Evolutionary conservation across 2,329 filamentous ascomycete species (phyloP).

Genomic region (Botrytis deweyae): DNA sequence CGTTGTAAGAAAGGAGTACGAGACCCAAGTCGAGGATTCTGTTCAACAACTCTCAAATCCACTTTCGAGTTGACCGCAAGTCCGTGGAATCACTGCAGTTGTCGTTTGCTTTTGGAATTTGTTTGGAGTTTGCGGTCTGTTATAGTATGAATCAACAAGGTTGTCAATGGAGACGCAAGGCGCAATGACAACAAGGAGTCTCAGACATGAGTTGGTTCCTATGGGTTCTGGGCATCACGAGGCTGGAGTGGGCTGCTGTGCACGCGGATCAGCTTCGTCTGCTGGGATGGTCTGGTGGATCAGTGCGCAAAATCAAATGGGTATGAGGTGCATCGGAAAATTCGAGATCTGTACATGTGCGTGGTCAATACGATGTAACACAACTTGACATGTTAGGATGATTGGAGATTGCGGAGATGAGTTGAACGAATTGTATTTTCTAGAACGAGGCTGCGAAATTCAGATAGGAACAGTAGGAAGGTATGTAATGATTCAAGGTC

Average conservation of each 20-base stretch:
- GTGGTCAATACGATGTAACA: constrained; percentile 12
- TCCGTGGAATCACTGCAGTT: not conserved
- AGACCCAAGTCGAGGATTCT: not conserved
- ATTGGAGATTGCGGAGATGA: not conserved
- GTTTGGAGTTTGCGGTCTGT: not conserved
- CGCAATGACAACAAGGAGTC: not conserved
- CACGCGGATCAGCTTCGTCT: constrained; percentile 8
- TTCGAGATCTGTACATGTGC: constrained; percentile 15
- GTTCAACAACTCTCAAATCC: not conserved
- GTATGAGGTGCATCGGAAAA: constrained; percentile 2
- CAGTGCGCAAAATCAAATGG: constrained; percentile 8
- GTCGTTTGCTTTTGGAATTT: not conserved
- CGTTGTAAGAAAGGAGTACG: not conserved
- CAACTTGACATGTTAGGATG: not conserved
- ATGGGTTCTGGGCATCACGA: constrained; percentile 18
- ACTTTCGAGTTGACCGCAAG: not conserved
- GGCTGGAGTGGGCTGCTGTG: constrained; percentile 15
- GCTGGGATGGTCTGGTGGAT: constrained; percentile 21
- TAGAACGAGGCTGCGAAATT: not conserved
- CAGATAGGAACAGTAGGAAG: too few species aligned
- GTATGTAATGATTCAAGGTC: not conserved
- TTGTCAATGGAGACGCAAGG: not conserved
- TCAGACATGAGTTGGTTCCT: not conserved
- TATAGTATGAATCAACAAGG: not conserved
- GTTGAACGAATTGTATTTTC: not conserved